phyloP scores from a whole-genome alignment of 176 grass and related monocot genomes.

The Lolium perenne region DNA sequence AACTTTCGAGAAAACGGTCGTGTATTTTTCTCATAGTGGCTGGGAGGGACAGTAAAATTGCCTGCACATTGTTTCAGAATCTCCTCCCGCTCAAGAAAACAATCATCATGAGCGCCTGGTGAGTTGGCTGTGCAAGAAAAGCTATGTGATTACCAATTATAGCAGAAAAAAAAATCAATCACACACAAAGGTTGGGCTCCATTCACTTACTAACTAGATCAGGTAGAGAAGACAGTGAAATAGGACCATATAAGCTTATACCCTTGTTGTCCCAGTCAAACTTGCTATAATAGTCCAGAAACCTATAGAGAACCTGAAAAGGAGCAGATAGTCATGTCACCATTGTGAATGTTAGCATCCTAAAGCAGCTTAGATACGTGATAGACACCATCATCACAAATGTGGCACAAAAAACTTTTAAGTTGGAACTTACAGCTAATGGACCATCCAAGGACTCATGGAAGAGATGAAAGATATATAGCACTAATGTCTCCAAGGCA shows the following conservation, averaged over 20 bases:
- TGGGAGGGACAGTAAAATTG: constrained; percentile 50
- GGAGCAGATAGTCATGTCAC: constrained; percentile 33
- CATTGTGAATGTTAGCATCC: constrained; percentile 10
- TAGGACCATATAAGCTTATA: constrained; percentile 73
- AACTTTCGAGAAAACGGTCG: constrained; percentile 64
- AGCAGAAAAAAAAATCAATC: constrained; percentile 18
- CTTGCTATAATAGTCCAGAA: constrained; percentile 93
- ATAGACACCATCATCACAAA: constrained; percentile 15
- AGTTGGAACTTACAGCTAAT: constrained; percentile 60
- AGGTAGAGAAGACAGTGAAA: constrained; percentile 74
- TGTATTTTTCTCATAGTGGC: constrained; percentile 48
- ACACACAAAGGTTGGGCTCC: constrained; percentile 26
- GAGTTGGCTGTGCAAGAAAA: constrained; percentile 61
- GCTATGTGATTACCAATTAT: constrained; percentile 39
- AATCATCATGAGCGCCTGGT: constrained; percentile 49
- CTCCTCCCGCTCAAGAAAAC: constrained; percentile 58
- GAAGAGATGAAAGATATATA: constrained; percentile 89
- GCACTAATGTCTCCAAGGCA: constrained; percentile 83
- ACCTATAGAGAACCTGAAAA: constrained; percentile 85
- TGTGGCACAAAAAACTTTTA: not conserved
- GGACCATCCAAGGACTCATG: constrained; percentile 68
- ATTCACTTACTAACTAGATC: constrained; percentile 79
- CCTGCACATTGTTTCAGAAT: constrained; percentile 61
- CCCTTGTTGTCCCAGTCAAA: constrained; percentile 92
- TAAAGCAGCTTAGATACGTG: constrained; percentile 31